Evolutionary conservation across 164 flowering plant species (phyloP), one percentile per base, ranked within the genome.

Genomic region (Amborella trichopoda): DNA sequence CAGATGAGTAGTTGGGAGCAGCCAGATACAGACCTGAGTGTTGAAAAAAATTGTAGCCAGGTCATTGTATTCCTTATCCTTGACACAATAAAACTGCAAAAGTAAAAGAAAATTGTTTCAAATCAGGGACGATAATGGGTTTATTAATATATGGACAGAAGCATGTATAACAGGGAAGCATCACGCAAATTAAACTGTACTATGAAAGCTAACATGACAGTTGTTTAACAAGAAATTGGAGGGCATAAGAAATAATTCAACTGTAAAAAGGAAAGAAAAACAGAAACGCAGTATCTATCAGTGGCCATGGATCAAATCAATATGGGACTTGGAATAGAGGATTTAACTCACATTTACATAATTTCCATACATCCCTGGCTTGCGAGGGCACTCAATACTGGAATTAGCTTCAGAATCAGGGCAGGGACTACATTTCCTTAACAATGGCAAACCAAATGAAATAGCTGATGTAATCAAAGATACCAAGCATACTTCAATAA

Each of bases 1-100:
- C n/a, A n/a, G n/a, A n/a, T n/a, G n/a, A n/a, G n/a, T n/a, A n/a
- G n/a, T n/a, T n/a, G n/a, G n/a, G n/a, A n/a, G n/a, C n/a, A n/a
- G n/a, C 1, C n/a, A n/a, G n/a, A 48, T 5, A 44, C 53, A 26
- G 23, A 91, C 99, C 99, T 91, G 99, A 36, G 99, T 87, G 50
- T 87, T 91, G 63, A 91, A 91, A 70, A 91, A 91, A 58, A 91
- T 80, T 24, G 99, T 91, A 25, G 99, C 99, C 50, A 91, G 84
- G 70, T 91, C 99, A 54, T 91, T 91, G 76, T 91, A 91, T 54
- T 87, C 94, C 45, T 78, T 82, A 28, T 77, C 79, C 49, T 63
- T 77, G 13, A 69, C 56, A 52, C 99, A 91, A 56, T 69, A 78
- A 50, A 91, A 87, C 99, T 91, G 80, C 67, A 69, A 5, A 54